Base-by-base conservation (phyloP, 2,329 filamentous ascomycete genomes). In the Pseudogymnoascus sp. region DNA sequence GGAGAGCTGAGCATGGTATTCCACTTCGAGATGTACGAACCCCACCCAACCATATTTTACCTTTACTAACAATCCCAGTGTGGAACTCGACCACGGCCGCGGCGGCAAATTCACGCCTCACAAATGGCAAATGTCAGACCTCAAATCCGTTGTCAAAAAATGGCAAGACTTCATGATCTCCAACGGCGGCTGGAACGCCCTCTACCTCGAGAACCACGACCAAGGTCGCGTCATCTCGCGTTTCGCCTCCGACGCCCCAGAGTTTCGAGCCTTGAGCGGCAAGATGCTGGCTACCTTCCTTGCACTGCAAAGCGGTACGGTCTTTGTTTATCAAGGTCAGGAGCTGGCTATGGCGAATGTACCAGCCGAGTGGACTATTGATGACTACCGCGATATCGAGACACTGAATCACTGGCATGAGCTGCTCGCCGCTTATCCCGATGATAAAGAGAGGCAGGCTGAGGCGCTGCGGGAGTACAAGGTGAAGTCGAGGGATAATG, bases 1-100 rank as follows among this genome's bases (percentile, higher is more conserved):
- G 77, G 79, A 33, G 85, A 89, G 69, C 73, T 89, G 48, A 85
- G 82, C 70, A 89, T 89, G 85, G 86, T 89, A 36, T 89, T 90
- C 73, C 83, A 88, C 67, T 90, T 90, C 69, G 86, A 89, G 62
- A 76, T 84, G 79, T 81, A 67, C 68, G 77, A 70, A 42, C 61
- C 36, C 61, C 48, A 39, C 59, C 39, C 59, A 58, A 59, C 18
- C 21, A 39, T 45, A 13, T 21, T 25, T 55, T 64, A 15, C n/a
- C 15, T 27, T 9, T 33, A 59, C 61, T 65, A 33, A 66, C n/a
- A 1, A 13, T 10, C 7, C 15, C 18, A 80, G 77, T 33, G 77
- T 84, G 64, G 76, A 80, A 36, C 72, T 83, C 13, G 81, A 83
- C 62, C 73, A 78, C 61, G 78, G 78, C 8, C 62, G 72, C 62